Base-by-base conservation (phyloP, 23 red algal genomes). In the Gracilaria domingensis region DNA sequence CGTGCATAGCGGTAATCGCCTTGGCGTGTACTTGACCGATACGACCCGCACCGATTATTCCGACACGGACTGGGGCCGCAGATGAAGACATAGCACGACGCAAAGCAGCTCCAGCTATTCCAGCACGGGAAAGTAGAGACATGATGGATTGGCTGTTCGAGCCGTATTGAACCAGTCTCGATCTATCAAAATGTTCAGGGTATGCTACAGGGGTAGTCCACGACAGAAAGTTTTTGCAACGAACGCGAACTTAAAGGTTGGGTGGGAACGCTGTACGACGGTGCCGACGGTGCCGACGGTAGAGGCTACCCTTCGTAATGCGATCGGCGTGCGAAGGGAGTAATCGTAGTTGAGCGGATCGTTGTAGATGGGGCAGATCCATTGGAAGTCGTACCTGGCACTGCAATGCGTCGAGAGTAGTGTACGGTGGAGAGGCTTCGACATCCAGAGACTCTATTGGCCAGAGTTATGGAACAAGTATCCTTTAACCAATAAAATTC, bases 21-120 rank as follows among this genome's bases (percentile, higher is more conserved):
- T 98, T 92, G 80, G 93, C 86, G 56, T 98, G 97, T 20, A 98
- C 97, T 75, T 96, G 97, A 13, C 97, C 97, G 36, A 98, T 98
- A 14, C 97, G 97, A 28, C 97, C 97, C 21, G 91, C 93, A 25
- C 97, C 97, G 20, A 98, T 94, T 39, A 98, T 95, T 30, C 93
- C 97, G 24, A 98, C 93, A 38, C 79, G 78, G 42, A 86, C 71
- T 14, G 82, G 57, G 29, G 57, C 73, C 3, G 87, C 54, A 11
- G 87, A 34, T 45, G 87, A 71, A 42, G 87, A 79, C 47, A 90
- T 53, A 32, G 65, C 76, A 36, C 87, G 87, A 29, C 87, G 49
- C 87, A 90, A 50, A 53, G 42, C 17, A 0, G 67, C 66, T 35
- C 62, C 50, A 5, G 74, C 75, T 16, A 64, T 47, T 20, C 75